Base-by-base conservation (phyloP, 2,329 filamentous ascomycete species). In the Immersiporthe knoxdaviesiana region DNA sequence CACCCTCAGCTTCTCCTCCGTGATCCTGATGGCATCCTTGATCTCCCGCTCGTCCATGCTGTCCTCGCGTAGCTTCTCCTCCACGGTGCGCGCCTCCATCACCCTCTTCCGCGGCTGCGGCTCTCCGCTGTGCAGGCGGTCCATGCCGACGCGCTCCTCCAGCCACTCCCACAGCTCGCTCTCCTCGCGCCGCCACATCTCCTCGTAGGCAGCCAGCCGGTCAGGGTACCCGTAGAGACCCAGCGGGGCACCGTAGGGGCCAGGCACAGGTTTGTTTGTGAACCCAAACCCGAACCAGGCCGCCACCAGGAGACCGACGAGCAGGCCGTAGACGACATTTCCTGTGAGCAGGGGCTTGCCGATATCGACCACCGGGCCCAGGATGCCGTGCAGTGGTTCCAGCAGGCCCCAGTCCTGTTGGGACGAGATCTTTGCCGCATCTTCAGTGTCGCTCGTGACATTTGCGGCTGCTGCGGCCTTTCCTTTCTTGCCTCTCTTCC, bases 91-190 rank as follows among this genome's bases (percentile, higher is more conserved):
- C 2, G 85, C 83, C 72, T 90, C 84, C 35, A 85, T 77, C 18
- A 81, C 81, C 71, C 79, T 82, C 73, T 87, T 85, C 60, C 85
- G 82, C 69, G 79, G 75, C 69, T 77, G 78, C 41, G 76, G 72
- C 59, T 70, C 76, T 65, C 74, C 80, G 67, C 81, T 84, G 73
- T 78, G 80, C 72, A 86, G 80, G 69, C 82, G 83, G 68, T 93
- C 91, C 77, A 96, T 82, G 2, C 93, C 91, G 1, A 93, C 90
- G 24, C 94, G 87, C 74, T 97, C 92, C 78, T 97, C 94, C 5
- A 97, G 82, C 94, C 94, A 97, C 69, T 92, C 90, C 94, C 94
- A 97, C 12, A 97, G 82, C 74, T 96, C 93, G 73, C 88, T 93
- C 77, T 97, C 94, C 78, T 97, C 93, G 54, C 88, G 84, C 47